Evolutionary conservation across 371 early-diverging fungal genomes (phyloP), one percentile per base, ranked within the genome.

Genomic region (Mucor lusitanicus): DNA sequence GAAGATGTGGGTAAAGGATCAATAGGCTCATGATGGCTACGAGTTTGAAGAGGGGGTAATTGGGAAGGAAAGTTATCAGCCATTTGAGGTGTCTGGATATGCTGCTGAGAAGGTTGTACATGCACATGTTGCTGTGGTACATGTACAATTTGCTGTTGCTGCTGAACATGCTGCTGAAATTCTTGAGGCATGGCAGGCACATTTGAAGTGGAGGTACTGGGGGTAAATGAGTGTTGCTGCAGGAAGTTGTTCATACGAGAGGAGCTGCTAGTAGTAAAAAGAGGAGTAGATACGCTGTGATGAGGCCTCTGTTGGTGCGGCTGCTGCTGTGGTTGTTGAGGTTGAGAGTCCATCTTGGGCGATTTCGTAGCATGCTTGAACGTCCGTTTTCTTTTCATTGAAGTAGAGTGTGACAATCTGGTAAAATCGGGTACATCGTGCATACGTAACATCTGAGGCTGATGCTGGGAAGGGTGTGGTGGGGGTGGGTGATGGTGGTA

Each of bases 201-300:
- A 30, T 55, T 55, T 42, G 42, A n/a, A 57, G 57, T 33, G 28
- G 44, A 42, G 1, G 42, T 42, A 17, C 42, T 42, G 4, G 42
- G 42, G 42, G 42, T 42, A 61, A 65, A 21, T 21, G 53, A 48
- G 23, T 30, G 33, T 33, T 59, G 40, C 32, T 37, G 48, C 28
- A 27, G 44, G 32, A 59, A 37, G 15, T 32, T n/a, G 37, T 46
- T 42, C 23, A 55, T 55, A 15, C 56, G 56, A 30, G 56, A 55
- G n/a, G 59, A 50, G 37, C 39, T n/a, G n/a, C n/a, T n/a, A n/a
- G n/a, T 35, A 28, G 33, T 63, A 61, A 62, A 67, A 13, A 76
- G 58, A 11, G 76, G 76, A 1, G 76, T 72, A 15, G 76, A 76
- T 23, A 64, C 48, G 46, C 70, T 72, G 19, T 70, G 44, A 32